phyloP scores from a whole-genome alignment of 164 flowering plant genomes.

The Umbellularia californica region DNA sequence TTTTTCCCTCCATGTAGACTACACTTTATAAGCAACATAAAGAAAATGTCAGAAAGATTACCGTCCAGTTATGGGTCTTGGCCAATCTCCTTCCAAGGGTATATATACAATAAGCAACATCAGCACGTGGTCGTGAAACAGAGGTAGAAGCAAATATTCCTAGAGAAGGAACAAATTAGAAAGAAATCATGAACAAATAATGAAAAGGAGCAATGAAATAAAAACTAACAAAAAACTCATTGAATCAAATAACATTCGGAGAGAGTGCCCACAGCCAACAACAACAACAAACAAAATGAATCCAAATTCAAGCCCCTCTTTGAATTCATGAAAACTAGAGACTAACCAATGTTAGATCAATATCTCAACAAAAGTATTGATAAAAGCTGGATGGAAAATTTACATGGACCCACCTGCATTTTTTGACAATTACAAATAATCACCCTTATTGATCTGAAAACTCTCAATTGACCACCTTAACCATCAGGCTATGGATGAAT shows the following conservation, averaged over 20 bases:
- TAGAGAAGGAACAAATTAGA: constrained; percentile 13
- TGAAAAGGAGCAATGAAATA: background rate
- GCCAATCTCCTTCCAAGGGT: constrained; percentile 76
- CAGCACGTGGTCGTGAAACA: constrained; percentile 75
- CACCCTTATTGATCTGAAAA: too few species aligned
- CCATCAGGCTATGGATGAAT: too few species aligned
- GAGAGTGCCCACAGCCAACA: background rate
- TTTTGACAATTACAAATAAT: too few species aligned
- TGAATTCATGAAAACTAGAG: background rate
- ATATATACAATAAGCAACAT: constrained; percentile 92
- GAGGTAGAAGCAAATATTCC: constrained; percentile 78
- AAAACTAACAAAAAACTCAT: background rate
- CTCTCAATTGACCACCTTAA: too few species aligned
- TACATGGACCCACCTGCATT: too few species aligned
- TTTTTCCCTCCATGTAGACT: too few species aligned
- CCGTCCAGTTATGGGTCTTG: constrained; percentile 85
- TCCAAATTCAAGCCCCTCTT: background rate
- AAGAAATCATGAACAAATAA: background rate
- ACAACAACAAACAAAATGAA: background rate
- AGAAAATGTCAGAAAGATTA: constrained; percentile 9
- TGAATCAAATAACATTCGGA: background rate
- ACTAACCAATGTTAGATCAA: too few species aligned
- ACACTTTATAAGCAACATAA: too few species aligned
- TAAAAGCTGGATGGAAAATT: too few species aligned
- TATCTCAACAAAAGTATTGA: too few species aligned